Conservation (phyloP, 2,329 filamentous ascomycete genomes). For the Huntiella bhutanensis region DNA sequence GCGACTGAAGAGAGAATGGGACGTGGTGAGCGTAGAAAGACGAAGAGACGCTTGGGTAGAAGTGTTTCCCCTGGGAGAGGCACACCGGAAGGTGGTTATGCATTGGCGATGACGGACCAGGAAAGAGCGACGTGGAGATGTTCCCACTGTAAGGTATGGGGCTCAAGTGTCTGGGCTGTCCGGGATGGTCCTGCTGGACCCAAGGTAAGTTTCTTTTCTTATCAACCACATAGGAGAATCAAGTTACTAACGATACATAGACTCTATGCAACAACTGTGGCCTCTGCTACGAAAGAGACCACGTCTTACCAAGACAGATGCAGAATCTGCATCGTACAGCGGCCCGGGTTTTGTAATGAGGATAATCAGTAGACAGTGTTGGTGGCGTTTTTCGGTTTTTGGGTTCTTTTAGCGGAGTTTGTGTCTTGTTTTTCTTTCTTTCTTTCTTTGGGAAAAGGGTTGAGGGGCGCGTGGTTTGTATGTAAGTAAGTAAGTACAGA, state of each 20-base stretch:
- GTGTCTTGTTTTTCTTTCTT: background rate
- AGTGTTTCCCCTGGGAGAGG: conserved; percentile 68
- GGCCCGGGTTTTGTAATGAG: background rate
- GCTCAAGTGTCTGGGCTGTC: conserved; percentile 83
- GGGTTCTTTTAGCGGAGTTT: background rate
- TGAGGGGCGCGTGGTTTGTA: background rate
- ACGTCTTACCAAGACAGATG: conserved; percentile 45
- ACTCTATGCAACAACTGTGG: conserved; percentile 89
- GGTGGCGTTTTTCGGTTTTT: conserved; percentile 1
- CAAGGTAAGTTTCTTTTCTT: conserved; percentile 40
- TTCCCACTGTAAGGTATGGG: conserved; percentile 71
- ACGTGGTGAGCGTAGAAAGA: conserved; percentile 80
- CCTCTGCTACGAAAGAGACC: conserved; percentile 71
- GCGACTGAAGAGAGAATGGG: conserved; percentile 70
- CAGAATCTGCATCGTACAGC: conserved; percentile 22
- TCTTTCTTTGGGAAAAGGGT: background rate
- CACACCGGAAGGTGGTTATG: conserved; percentile 65
- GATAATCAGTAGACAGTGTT: background rate
- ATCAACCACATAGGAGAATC: background rate
- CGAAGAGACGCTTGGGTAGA: conserved; percentile 68
- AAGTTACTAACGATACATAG: conserved; percentile 23
- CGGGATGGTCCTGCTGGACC: conserved; percentile 73
- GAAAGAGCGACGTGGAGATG: conserved; percentile 79
- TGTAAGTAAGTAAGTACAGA: background rate
- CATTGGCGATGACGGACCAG: conserved; percentile 49